Percentiles rank a stretch among this genome's conserved stretches.
These are phyloP conservation scores for Tillandsia fasciculata DNA, from an alignment of 176 grass and related monocot species.

Conservation along the genomic window DNA sequence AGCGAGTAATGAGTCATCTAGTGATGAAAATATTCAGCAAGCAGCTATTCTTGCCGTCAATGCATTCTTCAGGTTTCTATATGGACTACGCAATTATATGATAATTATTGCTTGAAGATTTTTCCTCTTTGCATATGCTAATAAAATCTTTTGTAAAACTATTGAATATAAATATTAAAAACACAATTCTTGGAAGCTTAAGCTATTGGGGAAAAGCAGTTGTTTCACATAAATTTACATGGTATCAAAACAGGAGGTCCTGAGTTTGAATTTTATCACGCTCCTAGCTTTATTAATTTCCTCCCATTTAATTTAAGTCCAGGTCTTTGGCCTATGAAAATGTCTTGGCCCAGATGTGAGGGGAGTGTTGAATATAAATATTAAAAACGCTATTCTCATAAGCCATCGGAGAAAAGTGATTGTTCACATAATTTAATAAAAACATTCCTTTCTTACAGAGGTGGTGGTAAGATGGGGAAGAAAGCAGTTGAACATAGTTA, in stretches of 20 bases:
- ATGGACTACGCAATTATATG: not conserved
- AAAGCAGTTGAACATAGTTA: constrained; percentile 89
- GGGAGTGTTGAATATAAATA: no score
- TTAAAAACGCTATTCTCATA: no score
- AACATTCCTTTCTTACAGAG: constrained; percentile 31
- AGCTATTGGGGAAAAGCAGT: no score
- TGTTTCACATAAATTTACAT: no score
- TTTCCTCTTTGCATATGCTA: not conserved
- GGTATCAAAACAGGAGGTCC: no score
- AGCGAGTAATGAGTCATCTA: constrained; percentile 40
- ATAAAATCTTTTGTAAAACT: not conserved
- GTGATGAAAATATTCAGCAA: constrained; percentile 65
- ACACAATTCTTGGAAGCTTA: no score
- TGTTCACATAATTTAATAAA: no score
- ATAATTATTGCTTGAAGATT: not conserved
- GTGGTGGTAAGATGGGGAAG: constrained; percentile 87
- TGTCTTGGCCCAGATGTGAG: no score
- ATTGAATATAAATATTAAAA: not conserved
- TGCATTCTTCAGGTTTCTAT: constrained; percentile 74
- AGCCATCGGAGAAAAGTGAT: not conserved
- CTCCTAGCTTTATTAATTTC: no score
- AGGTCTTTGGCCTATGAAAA: no score
- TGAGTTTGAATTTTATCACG: no score
- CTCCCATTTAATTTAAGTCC: no score
- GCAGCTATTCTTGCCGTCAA: constrained; percentile 88